Evolutionary conservation across 176 grass and related monocot genomes (phyloP), one percentile per base, ranked within the genome.

Genomic region (Echinochloa phyllopogon): DNA sequence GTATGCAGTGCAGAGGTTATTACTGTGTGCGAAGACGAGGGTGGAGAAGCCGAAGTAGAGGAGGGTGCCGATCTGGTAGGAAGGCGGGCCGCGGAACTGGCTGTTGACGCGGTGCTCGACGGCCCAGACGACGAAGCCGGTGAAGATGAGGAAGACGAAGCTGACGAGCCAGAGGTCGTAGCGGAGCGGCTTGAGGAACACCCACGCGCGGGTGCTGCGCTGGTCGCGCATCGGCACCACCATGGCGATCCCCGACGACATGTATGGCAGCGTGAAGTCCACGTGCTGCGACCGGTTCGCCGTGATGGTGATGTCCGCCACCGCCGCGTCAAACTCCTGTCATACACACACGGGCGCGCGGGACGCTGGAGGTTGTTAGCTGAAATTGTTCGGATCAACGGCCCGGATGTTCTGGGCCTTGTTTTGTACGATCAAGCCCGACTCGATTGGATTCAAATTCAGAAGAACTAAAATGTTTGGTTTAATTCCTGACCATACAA

Each of bases 241-340:
- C 86, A 98, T 91, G 29, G 85, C 85, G 52, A 93, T 85, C 20
- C 84, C 79, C 6, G 91, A 84, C 45, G 61, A 4, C 43, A 83
- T 77, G 80, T 79, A 98, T 8, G 95, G 95, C 65, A 86, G 69
- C 17, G 92, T 93, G 87, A 98, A 98, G 59, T 98, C 95, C 29
- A 91, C 92, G 21, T 67, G 0, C 3, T 0, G 23, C 29, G 95
- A 89, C 50, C 95, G 72, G n/a, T 85, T 40, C 10, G 86, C 64
- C 21, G 86, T 93, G 64, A 98, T 91, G 3, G 95, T 94, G 49
- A 93, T 85, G 58, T 94, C 95, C 0, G 86, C 88, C 86, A 94
- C 92, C 51, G 72, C 95, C 40, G 90, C 92, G 76, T 93, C 95
- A 50, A 84, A 97, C 10, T 18, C 48, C 95, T 97, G 81, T 17